Evolutionary conservation across 2,329 filamentous ascomycete genomes (phyloP), one percentile per base, ranked within the genome.

Genomic region (Trichophyton benhamiae): DNA sequence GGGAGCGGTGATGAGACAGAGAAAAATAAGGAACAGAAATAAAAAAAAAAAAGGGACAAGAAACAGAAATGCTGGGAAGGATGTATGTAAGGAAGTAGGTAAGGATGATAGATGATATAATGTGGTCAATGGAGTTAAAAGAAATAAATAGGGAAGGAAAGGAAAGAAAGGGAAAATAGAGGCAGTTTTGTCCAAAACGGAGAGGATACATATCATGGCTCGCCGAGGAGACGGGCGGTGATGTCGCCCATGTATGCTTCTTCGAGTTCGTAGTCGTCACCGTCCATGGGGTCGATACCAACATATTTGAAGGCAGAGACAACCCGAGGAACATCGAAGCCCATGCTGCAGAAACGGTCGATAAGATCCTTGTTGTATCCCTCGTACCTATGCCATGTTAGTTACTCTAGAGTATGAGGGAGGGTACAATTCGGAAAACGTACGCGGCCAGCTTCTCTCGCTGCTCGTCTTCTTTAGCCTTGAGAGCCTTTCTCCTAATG

Each of bases 211-310:
- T 30, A 60, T 75, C 74, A 86, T 71, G 83, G 82, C 74, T 96
- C 91, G 42, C 88, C 88, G 38, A 96, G 84, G 5, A 97, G 81
- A 62, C 87, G 82, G 17, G 90, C 89, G 0, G 89, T 95, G 65
- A 97, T 87, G 67, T 96, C 91, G 2, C 89, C 90, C 82, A 95
- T 89, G 67, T 91, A 91, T 0, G 87, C 90, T 68, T 94, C 88
- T 70, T 95, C 89, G n/a, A 96, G 78, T 68, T 89, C 86, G 72
- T 95, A 94, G 70, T 94, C 88, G 66, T 86, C 79, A 0, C 91
- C 91, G 27, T 81, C 82, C 67, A 87, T 89, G 17, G 83, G 83
- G 65, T 92, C 88, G 66, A 96, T 91, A 4, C 89, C 88, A 6
- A 94, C 86, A 63, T 82, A 88, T 59, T 87, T 81, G 69, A 96